A percentile compares a stretch with the other conserved stretches of the same genome.
phyloP scores from a whole-genome alignment of 78 protist species.

The Guillardia theta region DNA sequence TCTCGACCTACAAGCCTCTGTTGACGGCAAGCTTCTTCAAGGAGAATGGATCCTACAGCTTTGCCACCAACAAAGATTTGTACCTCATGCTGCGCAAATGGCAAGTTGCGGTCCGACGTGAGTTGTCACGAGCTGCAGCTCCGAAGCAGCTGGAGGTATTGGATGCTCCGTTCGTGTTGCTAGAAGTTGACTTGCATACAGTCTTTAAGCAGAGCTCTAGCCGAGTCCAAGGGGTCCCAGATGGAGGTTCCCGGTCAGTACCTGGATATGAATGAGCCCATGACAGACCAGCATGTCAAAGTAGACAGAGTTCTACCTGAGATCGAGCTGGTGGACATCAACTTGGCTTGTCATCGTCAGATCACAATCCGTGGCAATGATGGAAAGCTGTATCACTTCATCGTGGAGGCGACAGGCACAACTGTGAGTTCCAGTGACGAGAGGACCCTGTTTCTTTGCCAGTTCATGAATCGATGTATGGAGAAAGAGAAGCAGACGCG shows the following conservation, averaged over 20 bases:
- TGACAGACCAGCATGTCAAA: constrained; percentile 23
- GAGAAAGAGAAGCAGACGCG: constrained; percentile 43
- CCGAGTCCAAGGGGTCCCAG: constrained; percentile 26
- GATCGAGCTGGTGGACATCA: not conserved
- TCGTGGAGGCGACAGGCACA: not conserved
- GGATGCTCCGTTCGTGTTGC: no score
- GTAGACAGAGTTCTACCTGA: constrained; percentile 15
- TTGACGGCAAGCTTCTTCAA: not conserved
- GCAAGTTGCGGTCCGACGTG: not conserved
- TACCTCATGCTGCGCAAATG: not conserved
- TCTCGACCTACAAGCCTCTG: not conserved
- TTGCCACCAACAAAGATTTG: not conserved
- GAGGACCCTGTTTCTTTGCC: constrained; percentile 38
- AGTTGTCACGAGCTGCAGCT: not conserved
- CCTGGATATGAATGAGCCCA: not conserved
- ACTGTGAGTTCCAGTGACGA: constrained; percentile 1
- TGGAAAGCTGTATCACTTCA: not conserved
- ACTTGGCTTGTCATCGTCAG: not conserved
- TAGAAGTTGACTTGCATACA: no score
- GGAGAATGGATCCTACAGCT: not conserved
- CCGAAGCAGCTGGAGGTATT: constrained; percentile 26
- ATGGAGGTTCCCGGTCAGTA: constrained; percentile 57
- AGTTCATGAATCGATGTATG: constrained; percentile 41
- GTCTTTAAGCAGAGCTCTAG: not conserved
- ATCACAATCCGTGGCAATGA: constrained; percentile 43